Base-by-base conservation (phyloP, 805 yeast genomes). In the Lachancea sp. region DNA sequence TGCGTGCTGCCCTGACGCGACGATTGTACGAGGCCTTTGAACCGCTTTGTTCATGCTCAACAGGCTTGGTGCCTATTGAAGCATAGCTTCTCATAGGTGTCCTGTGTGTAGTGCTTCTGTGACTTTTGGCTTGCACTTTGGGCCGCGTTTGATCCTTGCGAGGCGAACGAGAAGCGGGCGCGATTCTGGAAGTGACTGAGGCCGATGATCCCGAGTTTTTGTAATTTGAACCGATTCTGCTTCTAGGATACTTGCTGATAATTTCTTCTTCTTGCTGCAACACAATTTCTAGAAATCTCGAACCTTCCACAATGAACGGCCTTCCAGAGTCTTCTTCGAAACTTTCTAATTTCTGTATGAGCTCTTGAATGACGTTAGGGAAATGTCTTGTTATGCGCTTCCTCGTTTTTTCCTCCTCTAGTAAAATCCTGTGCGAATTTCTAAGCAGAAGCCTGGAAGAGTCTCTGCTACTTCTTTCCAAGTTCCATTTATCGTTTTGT, bases 351-450 rank as follows among this genome's bases (percentile, higher is more conserved):
- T 74, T 74, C 1, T 49, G 35, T 48, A 73, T 75, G 39, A 91
- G 63, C 1, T 70, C 75, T 3, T 67, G 63, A 9, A 86, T 65
- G 0, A 84, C 70, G 31, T 70, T 68, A 0, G 98, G 98, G 52
- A 86, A 67, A 52, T 76, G 75, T 56, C 79, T 78, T n/a, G 76
- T 66, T 7, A 90, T 70, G 44, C 75, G 74, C 53, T 82, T 82
- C 45, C 97, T 69, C 33, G 80, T 69, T 56, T 74, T 82, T 59
- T 89, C 96, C 59, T 91, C 99, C 46, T 82, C 76, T 46, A 85
- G 70, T 47, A 91, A 67, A 19, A 90, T 82, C 49, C 81, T 82
- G 51, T 91, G 90, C 1, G 89, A 82, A 54, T 84, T 81, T 56
- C 85, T 78, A 50, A 83, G 78, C 38, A 84, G 63, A 36, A 90